A percentile compares a stretch with the other conserved stretches of the same genome.
Conservation (phyloP, 2,329 filamentous ascomycete genomes). For the Ilyonectria sp. region DNA sequence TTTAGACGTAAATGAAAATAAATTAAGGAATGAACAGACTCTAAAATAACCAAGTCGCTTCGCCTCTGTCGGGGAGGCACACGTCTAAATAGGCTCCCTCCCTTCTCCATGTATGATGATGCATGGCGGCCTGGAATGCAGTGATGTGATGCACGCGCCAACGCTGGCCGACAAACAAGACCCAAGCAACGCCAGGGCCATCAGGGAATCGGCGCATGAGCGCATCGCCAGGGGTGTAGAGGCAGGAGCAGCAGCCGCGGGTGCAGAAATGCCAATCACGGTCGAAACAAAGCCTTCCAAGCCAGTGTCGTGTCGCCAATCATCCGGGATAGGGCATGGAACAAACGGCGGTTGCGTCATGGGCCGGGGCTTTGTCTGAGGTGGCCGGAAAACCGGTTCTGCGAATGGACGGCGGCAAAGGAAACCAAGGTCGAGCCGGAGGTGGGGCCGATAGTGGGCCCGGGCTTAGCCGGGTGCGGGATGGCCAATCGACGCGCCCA, state of each 20-base stretch:
- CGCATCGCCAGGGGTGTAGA: slow-evolving; percentile 1
- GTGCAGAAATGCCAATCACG: slow-evolving; percentile 2
- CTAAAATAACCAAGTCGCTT: neutral
- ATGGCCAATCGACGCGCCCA: slow-evolving; percentile 13
- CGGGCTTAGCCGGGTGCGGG: slow-evolving; percentile 3
- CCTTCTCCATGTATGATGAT: neutral
- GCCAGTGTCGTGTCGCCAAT: neutral
- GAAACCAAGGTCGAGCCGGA: neutral
- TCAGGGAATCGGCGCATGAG: slow-evolving; percentile 13
- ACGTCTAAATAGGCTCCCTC: slow-evolving; percentile 6
- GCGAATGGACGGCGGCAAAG: slow-evolving; percentile 10
- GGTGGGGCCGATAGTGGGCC: slow-evolving; percentile 10
- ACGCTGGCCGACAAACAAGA: neutral
- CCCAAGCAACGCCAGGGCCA: neutral
- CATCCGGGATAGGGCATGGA: neutral
- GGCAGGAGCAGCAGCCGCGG: neutral
- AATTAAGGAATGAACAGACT: neutral
- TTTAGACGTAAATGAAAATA: neutral
- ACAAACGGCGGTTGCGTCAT: slow-evolving; percentile 14
- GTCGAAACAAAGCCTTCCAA: slow-evolving; percentile 13
- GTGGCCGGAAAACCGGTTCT: slow-evolving; percentile 19
- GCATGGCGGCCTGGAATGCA: neutral
- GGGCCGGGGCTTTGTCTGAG: slow-evolving; percentile 1
- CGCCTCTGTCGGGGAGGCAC: neutral
- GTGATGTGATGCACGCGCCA: slow-evolving; percentile 1